These are phyloP conservation scores for Helotiales sp. DNA, from an alignment of 2,329 filamentous ascomycete species.

Conservation along the genomic window DNA sequence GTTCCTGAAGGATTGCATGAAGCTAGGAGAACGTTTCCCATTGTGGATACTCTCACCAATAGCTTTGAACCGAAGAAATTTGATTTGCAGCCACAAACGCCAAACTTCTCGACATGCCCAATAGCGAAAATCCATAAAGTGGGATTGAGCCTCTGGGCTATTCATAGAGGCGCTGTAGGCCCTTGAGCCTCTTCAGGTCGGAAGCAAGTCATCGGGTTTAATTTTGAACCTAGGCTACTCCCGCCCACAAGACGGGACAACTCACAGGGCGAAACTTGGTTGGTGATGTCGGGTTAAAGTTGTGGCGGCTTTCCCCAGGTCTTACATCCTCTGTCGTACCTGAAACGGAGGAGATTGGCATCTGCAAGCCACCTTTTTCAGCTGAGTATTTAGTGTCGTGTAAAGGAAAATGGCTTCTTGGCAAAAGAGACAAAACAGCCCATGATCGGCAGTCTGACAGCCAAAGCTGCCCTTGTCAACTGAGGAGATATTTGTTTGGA, in stretches of 20 bases:
- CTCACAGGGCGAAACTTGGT: not conserved
- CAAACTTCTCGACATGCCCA: not conserved
- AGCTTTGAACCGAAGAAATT: not conserved
- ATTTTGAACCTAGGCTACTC: not conserved
- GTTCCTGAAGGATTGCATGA: conserved; percentile 10
- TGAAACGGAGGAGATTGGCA: conserved; percentile 16
- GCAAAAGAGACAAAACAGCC: not conserved
- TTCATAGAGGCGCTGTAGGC: not conserved
- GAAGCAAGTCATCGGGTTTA: not conserved
- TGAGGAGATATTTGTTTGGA: not conserved
- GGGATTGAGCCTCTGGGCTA: not conserved
- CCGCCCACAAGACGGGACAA: not conserved
- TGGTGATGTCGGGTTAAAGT: conserved; percentile 7
- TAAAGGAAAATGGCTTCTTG: not conserved
- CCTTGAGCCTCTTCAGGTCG: not conserved
- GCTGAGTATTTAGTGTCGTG: conserved; percentile 1
- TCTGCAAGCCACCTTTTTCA: conserved; percentile 15
- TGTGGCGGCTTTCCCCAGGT: conserved; percentile 1
- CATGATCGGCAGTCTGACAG: not conserved
- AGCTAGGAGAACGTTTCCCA: not conserved
- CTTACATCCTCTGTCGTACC: not conserved
- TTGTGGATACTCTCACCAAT: not conserved
- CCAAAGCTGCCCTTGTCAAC: not conserved
- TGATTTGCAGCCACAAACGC: not conserved
- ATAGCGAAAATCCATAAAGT: not conserved